A percentile compares a stretch with the other conserved stretches of the same genome.
Evolutionary conservation across 208 protist genomes (phyloP).

Genomic region (Acanthamoeba triangularis): DNA sequence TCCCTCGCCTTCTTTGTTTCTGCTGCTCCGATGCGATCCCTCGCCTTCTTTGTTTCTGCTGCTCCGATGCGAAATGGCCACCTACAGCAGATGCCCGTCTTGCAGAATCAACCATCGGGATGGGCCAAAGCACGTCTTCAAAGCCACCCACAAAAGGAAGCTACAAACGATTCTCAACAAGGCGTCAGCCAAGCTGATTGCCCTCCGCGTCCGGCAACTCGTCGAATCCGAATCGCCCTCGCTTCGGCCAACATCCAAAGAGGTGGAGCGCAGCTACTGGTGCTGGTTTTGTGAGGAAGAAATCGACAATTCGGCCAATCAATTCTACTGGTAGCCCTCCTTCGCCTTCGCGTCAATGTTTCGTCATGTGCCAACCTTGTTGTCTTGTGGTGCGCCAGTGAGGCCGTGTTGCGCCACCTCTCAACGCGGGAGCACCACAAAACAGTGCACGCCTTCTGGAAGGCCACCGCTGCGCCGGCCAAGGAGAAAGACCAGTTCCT

Average conservation of each 20-base stretch:
- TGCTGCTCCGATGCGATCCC: too few relatives aligned
- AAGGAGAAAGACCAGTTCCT: conserved; percentile 1
- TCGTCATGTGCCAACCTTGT: too few relatives aligned
- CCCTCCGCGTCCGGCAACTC: background rate
- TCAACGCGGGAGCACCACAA: background rate
- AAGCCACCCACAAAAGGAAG: background rate
- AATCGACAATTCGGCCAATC: background rate
- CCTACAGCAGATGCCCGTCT: background rate
- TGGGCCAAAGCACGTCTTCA: background rate
- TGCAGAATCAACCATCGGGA: background rate
- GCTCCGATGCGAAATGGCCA: too few relatives aligned
- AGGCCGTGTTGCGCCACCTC: background rate
- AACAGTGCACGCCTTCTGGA: background rate
- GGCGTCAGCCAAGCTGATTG: background rate
- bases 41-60: too few relatives aligned
- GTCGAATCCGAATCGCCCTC: background rate
- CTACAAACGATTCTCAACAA: background rate
- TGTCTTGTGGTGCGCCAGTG: background rate
- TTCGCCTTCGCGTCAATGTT: background rate
- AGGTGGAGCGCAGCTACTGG: background rate
- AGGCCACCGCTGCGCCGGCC: background rate
- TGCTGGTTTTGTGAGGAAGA: conserved; percentile 21
- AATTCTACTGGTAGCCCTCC: background rate
- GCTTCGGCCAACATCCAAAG: background rate
- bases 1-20: too few relatives aligned